Base-by-base conservation (phyloP, 2,329 filamentous ascomycete species). In the Xylariales sp. region DNA sequence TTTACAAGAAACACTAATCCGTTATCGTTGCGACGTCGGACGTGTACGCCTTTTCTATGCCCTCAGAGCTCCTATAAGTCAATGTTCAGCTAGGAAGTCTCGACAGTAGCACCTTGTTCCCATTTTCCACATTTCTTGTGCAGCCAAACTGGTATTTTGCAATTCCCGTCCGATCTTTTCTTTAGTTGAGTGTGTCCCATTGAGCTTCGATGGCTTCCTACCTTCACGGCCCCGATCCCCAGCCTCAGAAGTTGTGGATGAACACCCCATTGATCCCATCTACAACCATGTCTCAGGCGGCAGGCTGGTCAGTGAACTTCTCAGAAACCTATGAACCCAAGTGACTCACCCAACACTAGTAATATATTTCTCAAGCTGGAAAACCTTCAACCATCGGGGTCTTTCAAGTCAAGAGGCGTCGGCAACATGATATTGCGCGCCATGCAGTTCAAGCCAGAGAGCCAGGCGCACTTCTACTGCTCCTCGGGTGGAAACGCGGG, bases 301-400 rank as follows among this genome's bases (percentile, higher is more conserved):
- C 84, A 50, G 86, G 85, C 62, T 90, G 85, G 83, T 86, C 65
- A 57, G 73, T 60, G 9, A 15, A 42, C 29, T 28, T 25, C n/a
- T n/a, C n/a, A n/a, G n/a, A n/a, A n/a, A n/a, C n/a, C n/a, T n/a
- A n/a, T n/a, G n/a, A n/a, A n/a, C n/a, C n/a, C n/a, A n/a, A n/a
- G n/a, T n/a, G n/a, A n/a, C n/a, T n/a, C n/a, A n/a, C n/a, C n/a
- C n/a, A n/a, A n/a, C n/a, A 36, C n/a, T 46, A 75, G 86, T 69
- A 82, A 85, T 66, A 79, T 94, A 61, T 87, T 86, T 62, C 80
- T 94, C 55, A 94, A 94, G 63, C 78, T 93, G 47, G 88, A 94
- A 54, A 87, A 86, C 58, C 76, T 89, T 41, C 88, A 95, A 57
- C 88, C 88, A 4, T 85, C 84, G 16, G 86, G 86, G 48, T 90